These are phyloP conservation scores for Trapa bicornis DNA, from an alignment of 345 rosid genomes.

Conservation along the genomic window DNA sequence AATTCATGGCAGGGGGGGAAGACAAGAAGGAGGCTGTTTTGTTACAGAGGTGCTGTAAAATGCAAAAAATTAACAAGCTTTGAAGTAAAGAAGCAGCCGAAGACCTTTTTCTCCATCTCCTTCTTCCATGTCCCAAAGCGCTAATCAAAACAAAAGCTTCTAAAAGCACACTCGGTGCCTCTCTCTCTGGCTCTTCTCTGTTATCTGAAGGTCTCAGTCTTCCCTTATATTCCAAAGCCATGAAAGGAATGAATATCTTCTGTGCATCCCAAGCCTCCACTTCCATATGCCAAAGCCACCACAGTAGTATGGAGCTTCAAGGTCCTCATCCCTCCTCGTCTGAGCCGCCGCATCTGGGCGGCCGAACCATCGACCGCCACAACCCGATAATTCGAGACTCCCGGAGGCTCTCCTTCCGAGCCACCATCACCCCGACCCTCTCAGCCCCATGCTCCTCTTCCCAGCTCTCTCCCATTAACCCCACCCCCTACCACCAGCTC, in stretches of 20 bases:
- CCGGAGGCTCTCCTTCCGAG: conserved; percentile 12
- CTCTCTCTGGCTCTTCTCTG: background rate
- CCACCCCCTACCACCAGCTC: conserved; percentile 20
- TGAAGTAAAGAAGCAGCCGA: background rate
- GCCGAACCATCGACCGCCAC: conserved; percentile 21
- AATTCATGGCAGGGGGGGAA: too few species aligned
- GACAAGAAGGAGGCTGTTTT: too few species aligned
- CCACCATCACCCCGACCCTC: conserved; percentile 10
- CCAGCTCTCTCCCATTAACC: conserved; percentile 13
- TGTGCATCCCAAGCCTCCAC: conserved; percentile 86
- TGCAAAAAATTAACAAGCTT: background rate
- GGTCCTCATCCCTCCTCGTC: conserved; percentile 8
- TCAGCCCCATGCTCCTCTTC: conserved; percentile 16
- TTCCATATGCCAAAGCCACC: conserved; percentile 48
- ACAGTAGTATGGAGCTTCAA: conserved; percentile 10
- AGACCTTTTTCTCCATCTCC: background rate
- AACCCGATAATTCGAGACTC: conserved; percentile 27
- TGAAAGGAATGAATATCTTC: conserved; percentile 46
- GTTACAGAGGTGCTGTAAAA: too few species aligned
- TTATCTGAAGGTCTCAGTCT: background rate
- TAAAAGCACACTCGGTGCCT: background rate
- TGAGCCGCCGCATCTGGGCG: background rate
- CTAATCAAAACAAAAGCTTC: background rate
- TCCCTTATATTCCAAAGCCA: conserved; percentile 3
- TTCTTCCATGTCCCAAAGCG: background rate